A percentile compares a stretch with the other conserved stretches of the same genome.
Conservation (phyloP, 225 moss, liverwort and hornwort genomes). For the Neckera pumila region DNA sequence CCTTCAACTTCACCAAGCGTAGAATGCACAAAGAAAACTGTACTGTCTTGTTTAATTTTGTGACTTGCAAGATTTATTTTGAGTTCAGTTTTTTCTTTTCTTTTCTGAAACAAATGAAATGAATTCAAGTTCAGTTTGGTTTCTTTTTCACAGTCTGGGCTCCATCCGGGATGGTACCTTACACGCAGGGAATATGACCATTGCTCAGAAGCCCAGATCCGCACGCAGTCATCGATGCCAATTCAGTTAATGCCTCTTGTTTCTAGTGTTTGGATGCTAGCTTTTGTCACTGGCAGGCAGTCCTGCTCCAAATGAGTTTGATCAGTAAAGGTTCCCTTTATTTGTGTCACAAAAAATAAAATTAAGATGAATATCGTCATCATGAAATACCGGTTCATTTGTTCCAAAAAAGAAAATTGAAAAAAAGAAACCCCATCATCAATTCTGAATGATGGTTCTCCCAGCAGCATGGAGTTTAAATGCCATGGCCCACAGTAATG, state of each 20-base stretch:
- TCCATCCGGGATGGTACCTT: too few relatives aligned
- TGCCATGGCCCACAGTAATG: background rate
- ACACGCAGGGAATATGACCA: background rate
- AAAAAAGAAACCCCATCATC: background rate
- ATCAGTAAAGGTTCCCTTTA: too few relatives aligned
- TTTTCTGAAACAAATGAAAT: too few relatives aligned
- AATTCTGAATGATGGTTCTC: background rate
- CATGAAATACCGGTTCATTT: too few relatives aligned
- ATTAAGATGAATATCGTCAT: too few relatives aligned
- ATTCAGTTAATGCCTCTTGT: background rate
- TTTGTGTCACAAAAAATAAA: too few relatives aligned
- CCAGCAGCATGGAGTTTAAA: too few relatives aligned
- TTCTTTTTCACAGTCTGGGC: background rate
- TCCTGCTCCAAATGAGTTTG: background rate
- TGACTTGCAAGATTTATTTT: background rate
- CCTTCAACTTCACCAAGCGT: background rate
- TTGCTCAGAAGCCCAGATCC: background rate
- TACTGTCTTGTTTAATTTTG: background rate
- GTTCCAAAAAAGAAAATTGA: too few relatives aligned
- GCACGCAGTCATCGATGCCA: background rate
- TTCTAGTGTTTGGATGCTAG: background rate
- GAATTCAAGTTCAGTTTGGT: too few relatives aligned
- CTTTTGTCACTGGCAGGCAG: background rate
- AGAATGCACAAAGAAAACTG: background rate
- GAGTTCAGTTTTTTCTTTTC: background rate